Base-by-base conservation (phyloP, 2,329 filamentous ascomycete species). In the Fusarium sp. region DNA sequence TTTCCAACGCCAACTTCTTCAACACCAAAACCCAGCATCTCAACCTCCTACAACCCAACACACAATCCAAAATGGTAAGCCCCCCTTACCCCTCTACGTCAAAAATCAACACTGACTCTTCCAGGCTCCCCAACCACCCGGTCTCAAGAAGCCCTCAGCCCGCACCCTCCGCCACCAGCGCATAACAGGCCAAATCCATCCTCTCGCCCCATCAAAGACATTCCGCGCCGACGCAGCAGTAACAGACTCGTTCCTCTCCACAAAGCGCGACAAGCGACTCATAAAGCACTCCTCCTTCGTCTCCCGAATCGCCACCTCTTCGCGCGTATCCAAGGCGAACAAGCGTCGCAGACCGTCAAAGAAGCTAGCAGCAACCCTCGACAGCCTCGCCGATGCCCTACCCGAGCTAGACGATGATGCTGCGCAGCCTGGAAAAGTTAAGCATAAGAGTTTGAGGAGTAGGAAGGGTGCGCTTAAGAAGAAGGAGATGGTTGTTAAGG, bases 241-340 rank as follows among this genome's bases (percentile, higher is more conserved):
- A 16, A 82, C 85, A 54, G 88, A 91, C 80, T 72, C 81, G 69
- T 95, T 96, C 83, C 85, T 91, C 70, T 89, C 91, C 64, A 91
- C 88, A 72, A 98, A 98, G 84, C 92, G 90, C 80, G 94, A 97
- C 85, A 97, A 96, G 85, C 93, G 92, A 27, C 85, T 88, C 37
- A 94, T 97, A 77, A 95, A 95, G 80, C 94, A 94, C 86, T 93
- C 93, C 0, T 85, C 91, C 16, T 94, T 98, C 74, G 86, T 97
- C 31, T 92, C 91, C 22, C 93, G 92, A 72, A 93, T 98, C 77
- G 86, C 91, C 74, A 94, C 95, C 77, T 94, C 95, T 75, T 84
- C 87, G 73, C 70, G 68, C 77, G 16, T 74, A 65, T 69, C 68
- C 56, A 78, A 73, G 67, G n/a, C 70, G 9, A 54, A 71, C 27